These are phyloP conservation scores for Fusarium oxysporum DNA, from an alignment of 2,329 filamentous ascomycete species.

Conservation along the genomic window DNA sequence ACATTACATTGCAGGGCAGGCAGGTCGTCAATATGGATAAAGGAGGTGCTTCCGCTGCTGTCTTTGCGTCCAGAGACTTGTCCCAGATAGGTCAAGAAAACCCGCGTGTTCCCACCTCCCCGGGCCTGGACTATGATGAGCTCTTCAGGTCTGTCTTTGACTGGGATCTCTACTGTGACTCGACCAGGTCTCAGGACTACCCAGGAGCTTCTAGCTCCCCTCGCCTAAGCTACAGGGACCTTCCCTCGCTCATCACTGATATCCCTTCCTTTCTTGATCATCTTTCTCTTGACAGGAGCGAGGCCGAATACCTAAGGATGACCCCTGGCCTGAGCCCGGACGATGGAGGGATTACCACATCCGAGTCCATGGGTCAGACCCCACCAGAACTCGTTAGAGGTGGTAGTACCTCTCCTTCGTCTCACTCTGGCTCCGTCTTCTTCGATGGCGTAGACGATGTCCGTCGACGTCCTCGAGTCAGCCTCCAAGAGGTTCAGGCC, in stretches of 20 bases:
- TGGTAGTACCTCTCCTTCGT: constrained; percentile 55
- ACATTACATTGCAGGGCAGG: constrained; percentile 39
- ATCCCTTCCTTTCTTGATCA: constrained; percentile 50
- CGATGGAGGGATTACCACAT: constrained; percentile 48
- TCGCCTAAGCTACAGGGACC: constrained; percentile 46
- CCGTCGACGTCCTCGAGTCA: constrained; percentile 47
- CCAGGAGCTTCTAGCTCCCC: constrained; percentile 44
- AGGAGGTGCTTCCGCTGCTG: constrained; percentile 33
- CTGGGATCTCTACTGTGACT: constrained; percentile 52
- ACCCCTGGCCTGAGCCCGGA: constrained; percentile 50
- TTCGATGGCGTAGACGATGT: constrained; percentile 48
- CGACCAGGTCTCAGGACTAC: constrained; percentile 47
- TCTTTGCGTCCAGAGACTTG: constrained; percentile 48
- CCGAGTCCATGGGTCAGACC: constrained; percentile 53
- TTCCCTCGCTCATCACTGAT: constrained; percentile 52
- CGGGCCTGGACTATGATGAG: constrained; percentile 48
- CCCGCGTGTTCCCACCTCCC: constrained; percentile 52
- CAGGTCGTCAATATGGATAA: constrained; percentile 53
- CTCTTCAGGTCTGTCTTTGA: constrained; percentile 54
- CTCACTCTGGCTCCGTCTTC: constrained; percentile 52
- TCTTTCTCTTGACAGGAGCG: constrained; percentile 49
- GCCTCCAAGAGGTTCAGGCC: constrained; percentile 51
- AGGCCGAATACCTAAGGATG: constrained; percentile 51
- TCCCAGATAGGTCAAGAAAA: constrained; percentile 52
- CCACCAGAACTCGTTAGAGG: constrained; percentile 54